Percentiles rank a stretch among this genome's conserved stretches.
Evolutionary conservation across 805 yeast genomes (phyloP).

Genomic region (Starmera quercuum): DNA sequence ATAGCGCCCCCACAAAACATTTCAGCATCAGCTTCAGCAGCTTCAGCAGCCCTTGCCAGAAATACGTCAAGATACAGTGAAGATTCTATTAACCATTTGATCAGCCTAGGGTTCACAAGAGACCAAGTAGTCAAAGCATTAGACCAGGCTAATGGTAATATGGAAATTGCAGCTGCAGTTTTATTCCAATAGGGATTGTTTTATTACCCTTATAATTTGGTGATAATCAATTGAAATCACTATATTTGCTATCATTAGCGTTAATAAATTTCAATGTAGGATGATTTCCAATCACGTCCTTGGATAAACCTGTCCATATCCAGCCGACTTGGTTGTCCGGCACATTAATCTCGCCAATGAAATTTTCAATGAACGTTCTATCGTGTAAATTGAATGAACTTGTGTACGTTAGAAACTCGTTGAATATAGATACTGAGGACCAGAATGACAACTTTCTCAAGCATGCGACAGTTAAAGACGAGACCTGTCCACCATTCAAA

Average conservation of each 20-base stretch:
- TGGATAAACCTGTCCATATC: conserved; percentile 24
- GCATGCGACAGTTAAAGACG: conserved; percentile 81
- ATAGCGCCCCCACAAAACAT: not conserved
- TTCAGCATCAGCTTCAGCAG: conserved; percentile 5
- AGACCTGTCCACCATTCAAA: conserved; percentile 81
- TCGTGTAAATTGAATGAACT: conserved; percentile 78
- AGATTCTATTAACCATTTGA: conserved; percentile 35
- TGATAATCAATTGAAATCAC: not conserved
- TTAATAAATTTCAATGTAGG: conserved; percentile 15
- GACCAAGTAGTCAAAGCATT: conserved; percentile 60
- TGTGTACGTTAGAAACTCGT: conserved; percentile 73
- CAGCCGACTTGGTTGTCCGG: conserved; percentile 31
- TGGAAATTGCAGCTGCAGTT: conserved; percentile 80
- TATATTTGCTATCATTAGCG: not conserved
- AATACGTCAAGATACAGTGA: conserved; percentile 23
- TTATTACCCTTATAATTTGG: not conserved
- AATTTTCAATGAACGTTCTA: conserved; percentile 74
- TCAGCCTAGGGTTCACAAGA: conserved; percentile 64
- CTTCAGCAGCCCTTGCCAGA: conserved; percentile 3
- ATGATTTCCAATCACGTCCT: conserved; percentile 19
- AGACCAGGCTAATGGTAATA: conserved; percentile 61
- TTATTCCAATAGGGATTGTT: conserved; percentile 36
- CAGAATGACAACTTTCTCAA: conserved; percentile 76
- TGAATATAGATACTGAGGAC: conserved; percentile 82
- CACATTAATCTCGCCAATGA: conserved; percentile 56